Percentiles rank a stretch among this genome's conserved stretches.
Conservation (phyloP, 1,284 basidiomycete species). For the Athelia sp. region DNA sequence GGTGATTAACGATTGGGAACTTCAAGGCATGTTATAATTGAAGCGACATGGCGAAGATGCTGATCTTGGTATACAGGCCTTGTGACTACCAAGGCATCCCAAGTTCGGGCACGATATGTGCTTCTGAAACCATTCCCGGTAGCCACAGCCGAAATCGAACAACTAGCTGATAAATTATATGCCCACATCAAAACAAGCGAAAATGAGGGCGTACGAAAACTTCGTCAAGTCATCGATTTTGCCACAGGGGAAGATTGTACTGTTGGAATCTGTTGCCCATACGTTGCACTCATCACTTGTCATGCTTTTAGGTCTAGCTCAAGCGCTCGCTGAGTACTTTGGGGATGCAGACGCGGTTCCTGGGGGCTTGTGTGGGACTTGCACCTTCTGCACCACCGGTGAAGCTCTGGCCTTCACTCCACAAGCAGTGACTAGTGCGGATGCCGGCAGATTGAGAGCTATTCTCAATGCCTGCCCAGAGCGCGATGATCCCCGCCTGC, state of each 20-base stretch:
- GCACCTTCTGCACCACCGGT: conserved; percentile 40
- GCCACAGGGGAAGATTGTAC: conserved; percentile 41
- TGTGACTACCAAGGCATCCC: conserved; percentile 32
- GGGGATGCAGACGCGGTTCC: conserved; percentile 39
- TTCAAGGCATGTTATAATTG: conserved; percentile 4
- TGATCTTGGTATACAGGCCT: conserved; percentile 17
- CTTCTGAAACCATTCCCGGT: conserved; percentile 34
- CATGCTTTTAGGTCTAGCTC: conserved; percentile 34
- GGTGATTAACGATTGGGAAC: conserved; percentile 35
- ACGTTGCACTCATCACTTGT: not conserved
- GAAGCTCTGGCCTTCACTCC: conserved; percentile 30
- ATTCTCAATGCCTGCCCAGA: conserved; percentile 39
- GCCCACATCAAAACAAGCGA: conserved; percentile 36
- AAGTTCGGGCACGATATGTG: conserved; percentile 37
- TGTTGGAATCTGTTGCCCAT: conserved; percentile 9
- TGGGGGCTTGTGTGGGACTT: conserved; percentile 35
- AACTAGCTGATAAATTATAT: conserved; percentile 31
- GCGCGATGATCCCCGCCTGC: conserved; percentile 44
- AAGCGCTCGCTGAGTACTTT: conserved; percentile 40
- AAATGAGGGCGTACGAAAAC: conserved; percentile 36
- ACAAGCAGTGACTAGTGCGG: conserved; percentile 19
- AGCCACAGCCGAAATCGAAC: conserved; percentile 27
- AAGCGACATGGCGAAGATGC: too few species aligned
- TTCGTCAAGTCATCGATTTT: conserved; percentile 37
- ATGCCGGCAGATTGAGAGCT: conserved; percentile 26